Conservation (phyloP, 2,329 filamentous ascomycete genomes). For the Xylaria polymorpha region DNA sequence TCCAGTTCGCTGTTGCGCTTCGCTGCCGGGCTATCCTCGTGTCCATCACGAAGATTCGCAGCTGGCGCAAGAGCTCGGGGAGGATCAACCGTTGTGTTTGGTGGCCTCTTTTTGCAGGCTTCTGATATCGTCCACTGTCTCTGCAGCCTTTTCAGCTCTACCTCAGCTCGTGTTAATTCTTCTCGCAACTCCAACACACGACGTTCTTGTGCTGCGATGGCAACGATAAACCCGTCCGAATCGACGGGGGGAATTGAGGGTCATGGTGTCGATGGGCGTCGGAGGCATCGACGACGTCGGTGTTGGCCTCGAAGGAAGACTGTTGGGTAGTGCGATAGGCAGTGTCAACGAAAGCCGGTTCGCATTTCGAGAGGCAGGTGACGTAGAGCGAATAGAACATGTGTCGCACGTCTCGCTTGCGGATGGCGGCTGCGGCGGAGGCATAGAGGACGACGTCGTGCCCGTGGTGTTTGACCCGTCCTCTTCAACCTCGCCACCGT, state of each 20-base stretch:
- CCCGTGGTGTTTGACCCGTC: conserved; percentile 40
- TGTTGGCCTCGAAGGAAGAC: conserved; percentile 63
- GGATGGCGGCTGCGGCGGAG: conserved; percentile 49
- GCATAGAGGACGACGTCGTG: conserved; percentile 50
- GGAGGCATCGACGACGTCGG: conserved; percentile 62
- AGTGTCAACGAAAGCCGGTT: conserved; percentile 71
- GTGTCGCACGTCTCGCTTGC: conserved; percentile 56
- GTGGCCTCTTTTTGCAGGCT: conserved; percentile 77
- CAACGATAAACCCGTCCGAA: conserved; percentile 79
- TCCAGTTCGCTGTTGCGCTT: conserved; percentile 73
- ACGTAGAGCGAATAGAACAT: conserved; percentile 64
- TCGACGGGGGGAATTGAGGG: conserved; percentile 62
- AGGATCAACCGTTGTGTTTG: conserved; percentile 70
- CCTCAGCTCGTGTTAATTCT: conserved; percentile 85
- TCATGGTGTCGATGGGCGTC: conserved; percentile 62
- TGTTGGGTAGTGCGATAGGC: conserved; percentile 67
- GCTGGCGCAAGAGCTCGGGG: conserved; percentile 57
- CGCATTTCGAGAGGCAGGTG: conserved; percentile 63
- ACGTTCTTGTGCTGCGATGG: conserved; percentile 91
- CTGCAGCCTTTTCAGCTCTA: conserved; percentile 80
- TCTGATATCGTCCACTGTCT: conserved; percentile 85
- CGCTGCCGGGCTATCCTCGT: conserved; percentile 55
- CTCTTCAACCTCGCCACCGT: conserved; percentile 34
- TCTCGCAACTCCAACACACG: conserved; percentile 91
- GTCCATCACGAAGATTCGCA: conserved; percentile 41